Base-by-base conservation (phyloP, 176 grass and related monocot genomes). In the Carex kokanica region DNA sequence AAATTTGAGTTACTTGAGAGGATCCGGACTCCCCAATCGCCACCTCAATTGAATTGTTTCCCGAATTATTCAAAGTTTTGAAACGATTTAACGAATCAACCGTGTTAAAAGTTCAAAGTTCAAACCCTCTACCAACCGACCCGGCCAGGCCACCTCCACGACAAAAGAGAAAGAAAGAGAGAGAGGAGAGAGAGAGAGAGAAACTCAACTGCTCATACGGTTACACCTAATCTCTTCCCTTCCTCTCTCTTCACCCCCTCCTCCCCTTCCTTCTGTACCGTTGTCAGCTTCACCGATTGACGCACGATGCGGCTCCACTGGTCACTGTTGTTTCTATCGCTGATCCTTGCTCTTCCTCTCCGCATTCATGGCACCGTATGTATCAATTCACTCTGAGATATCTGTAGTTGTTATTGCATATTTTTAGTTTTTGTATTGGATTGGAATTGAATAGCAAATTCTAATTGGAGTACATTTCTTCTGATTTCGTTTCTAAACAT, bases 291-390 rank as follows among this genome's bases (percentile, higher is more conserved):
- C 18, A 52, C 43, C n/a, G 32, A 27, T 74, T 6, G 61, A 10
- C 45, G 45, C 77, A 58, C 32, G 41, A 66, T 67, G 71, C 55
- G 31, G 58, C 38, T 74, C 65, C 58, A 53, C 18, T 78, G 9
- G 16, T 59, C 43, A 8, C 69, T 53, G 24, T 0, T 41, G 9
- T 15, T 86, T 51, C 63, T 86, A 7, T 2, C 43, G 12, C 55
- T 85, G 3, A 4, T 85, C 75, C 55, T 80, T 66, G 73, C 65
- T 65, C 49, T 47, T 60, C 58, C 63, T n/a, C 63, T 85, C 49
- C 40, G 82, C 79, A 52, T 41, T 63, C 53, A 55, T 71, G 75
- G 52, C 52, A 36, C 83, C n/a, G 47, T 68, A n/a, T 5, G 45
- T 40, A 6, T 77, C 66, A 21, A 29, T 43, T 66, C 52, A 3